These are phyloP conservation scores for Salvia rosmarinus DNA, from an alignment of 257 asterid genomes.

Conservation along the genomic window DNA sequence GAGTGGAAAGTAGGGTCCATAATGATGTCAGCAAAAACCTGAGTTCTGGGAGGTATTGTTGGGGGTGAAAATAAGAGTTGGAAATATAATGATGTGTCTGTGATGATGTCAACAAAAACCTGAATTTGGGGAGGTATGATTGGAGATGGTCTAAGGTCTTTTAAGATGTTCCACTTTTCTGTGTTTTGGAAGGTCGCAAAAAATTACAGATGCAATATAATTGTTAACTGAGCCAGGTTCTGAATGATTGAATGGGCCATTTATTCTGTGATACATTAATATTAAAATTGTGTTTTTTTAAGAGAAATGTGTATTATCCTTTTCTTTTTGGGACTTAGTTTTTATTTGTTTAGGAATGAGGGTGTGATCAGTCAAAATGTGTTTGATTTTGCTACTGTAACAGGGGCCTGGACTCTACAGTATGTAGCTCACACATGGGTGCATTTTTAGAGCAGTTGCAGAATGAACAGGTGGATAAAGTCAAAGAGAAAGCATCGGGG, in stretches of 20 bases:
- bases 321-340: neutral
- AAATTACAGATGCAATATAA: neutral
- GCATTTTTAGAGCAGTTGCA: conserved; percentile 83
- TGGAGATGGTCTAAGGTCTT: conserved; percentile 3
- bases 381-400: conserved; percentile 31
- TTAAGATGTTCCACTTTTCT: neutral
- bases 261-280: neutral
- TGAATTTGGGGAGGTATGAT: too few relatives aligned
- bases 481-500: conserved; percentile 69
- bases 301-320: neutral
- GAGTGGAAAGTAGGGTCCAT: too few relatives aligned
- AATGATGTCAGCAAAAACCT: too few relatives aligned
- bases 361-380: neutral
- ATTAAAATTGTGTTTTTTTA: neutral
- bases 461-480: conserved; percentile 63
- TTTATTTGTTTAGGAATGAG: conserved; percentile 8
- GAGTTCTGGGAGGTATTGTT: too few relatives aligned
- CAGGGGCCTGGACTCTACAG: conserved; percentile 72
- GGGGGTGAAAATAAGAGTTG: too few relatives aligned
- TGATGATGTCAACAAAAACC: too few relatives aligned
- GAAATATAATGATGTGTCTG: too few relatives aligned
- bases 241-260: conserved; percentile 12
- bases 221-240: neutral
- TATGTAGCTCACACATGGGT: conserved; percentile 81
- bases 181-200: conserved; percentile 13